These are phyloP conservation scores for Neofusicoccum parvum DNA, from an alignment of 2,329 filamentous ascomycete species.

Conservation along the genomic window DNA sequence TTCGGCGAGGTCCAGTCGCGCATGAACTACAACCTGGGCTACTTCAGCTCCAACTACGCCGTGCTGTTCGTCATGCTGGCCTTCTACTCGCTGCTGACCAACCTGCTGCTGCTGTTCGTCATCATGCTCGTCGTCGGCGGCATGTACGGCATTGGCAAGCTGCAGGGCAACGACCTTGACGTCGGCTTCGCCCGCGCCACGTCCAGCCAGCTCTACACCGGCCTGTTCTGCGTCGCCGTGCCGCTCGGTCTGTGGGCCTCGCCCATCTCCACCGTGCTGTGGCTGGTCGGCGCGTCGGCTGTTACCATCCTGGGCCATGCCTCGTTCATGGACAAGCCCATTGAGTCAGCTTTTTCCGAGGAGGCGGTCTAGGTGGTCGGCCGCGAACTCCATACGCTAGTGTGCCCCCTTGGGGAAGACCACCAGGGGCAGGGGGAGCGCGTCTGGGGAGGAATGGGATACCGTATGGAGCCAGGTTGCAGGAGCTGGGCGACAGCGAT, in stretches of 20 bases:
- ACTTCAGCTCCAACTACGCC: constrained; percentile 99
- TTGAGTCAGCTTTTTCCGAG: constrained; percentile 99
- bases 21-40: constrained; percentile 94
- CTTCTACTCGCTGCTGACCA: constrained; percentile 92
- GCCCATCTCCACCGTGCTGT: constrained; percentile 81
- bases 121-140: constrained; percentile 84
- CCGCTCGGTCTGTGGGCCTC: constrained; percentile 84
- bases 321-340: constrained; percentile 94
- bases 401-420: constrained; percentile 99
- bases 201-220: constrained; percentile 92
- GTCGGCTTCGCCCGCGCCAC: constrained; percentile 81
- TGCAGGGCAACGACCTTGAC: constrained; percentile 85
- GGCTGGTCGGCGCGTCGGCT: constrained; percentile 93
- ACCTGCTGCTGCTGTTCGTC: constrained; percentile 83
- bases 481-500: constrained; percentile 63
- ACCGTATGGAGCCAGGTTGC: constrained; percentile 53
- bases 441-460: constrained; percentile 42
- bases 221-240: constrained; percentile 77
- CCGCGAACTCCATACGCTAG: constrained; percentile 86
- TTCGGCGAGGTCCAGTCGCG: constrained; percentile 88
- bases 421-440: constrained; percentile 75
- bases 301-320: constrained; percentile 95
- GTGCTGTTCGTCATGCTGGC: constrained; percentile 92
- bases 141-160: constrained; percentile 88
- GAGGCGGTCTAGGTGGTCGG: constrained; percentile 99